phyloP scores from a whole-genome alignment of 1,284 basidiomycete genomes.

The Irpex lacteus region DNA sequence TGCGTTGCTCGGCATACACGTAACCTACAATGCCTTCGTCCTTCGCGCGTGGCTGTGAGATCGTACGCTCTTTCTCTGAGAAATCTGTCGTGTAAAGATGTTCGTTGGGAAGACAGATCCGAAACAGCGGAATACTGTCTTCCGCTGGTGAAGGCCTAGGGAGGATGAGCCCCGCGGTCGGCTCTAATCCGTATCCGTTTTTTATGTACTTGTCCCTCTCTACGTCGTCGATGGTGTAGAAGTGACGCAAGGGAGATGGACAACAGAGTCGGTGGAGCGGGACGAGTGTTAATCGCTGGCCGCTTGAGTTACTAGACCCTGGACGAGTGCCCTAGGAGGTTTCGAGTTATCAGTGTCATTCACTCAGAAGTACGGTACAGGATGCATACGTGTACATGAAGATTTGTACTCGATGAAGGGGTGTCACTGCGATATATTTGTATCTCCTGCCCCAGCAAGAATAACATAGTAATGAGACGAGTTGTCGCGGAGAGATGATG shows the following conservation, averaged over 20 bases:
- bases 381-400: no score
- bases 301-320: background rate
- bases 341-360: no score
- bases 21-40: background rate
- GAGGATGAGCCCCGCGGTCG: background rate
- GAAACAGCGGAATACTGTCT: background rate
- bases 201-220: background rate
- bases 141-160: background rate
- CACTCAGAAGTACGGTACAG: no score
- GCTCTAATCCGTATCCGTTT: background rate
- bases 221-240: background rate
- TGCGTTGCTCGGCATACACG: background rate
- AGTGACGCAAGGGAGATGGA: background rate
- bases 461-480: background rate
- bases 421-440: background rate
- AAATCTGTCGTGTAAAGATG: background rate
- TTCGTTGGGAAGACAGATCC: background rate
- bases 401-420: no score
- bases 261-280: background rate
- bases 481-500: background rate
- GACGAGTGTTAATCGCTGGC: background rate
- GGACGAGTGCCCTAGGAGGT: background rate
- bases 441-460: background rate
- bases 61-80: background rate
- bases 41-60: background rate